Evolutionary conservation across 2,329 filamentous ascomycete species (phyloP), one percentile per base, ranked within the genome.

Genomic region (Gliomastix tumulicola): DNA sequence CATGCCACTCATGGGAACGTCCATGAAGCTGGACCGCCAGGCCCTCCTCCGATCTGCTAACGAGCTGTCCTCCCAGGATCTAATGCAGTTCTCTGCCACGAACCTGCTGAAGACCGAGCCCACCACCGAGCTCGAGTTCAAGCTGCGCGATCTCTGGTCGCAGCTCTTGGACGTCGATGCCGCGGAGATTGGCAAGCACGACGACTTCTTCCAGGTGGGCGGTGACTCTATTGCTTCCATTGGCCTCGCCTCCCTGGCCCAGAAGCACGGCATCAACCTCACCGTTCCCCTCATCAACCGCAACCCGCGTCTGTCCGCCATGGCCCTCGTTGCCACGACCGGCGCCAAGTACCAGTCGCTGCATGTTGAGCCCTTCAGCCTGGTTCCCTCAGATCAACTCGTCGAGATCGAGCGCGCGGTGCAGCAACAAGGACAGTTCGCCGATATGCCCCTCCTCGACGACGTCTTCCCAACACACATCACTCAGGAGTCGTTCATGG

Each of bases 71-170:
- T 32, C 40, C n/a, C 39, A 42, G 21, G 39, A 43, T 11, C 25
- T 46, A 6, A 39, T 39, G 18, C 30, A 35, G n/a, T 48, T 47
- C 21, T 48, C 46, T 2, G 47, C 50, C 7, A 51, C 56, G 31
- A 39, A 53, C 19, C 47, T 41, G 17, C 43, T 40, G 28, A 28
- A 28, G 10, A 28, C 13, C 7, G 25, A 13, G 17, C 25, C 25
- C 4, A 16, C n/a, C 13, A 28, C 25, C n/a, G 25, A 28, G 11
- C 7, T 28, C 4, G 12, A 34, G 15, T 2, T 34, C 21, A 16
- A 6, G 12, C 5, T 17, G 20, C 32, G 15, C 17, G 18, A 18
- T n/a, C 32, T 20, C 20, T 34, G 15, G 27, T 11, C 43, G 34
- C 13, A 31, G 11, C 21, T 31, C n/a, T 21, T 37, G 10, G 30